Percentiles rank a stretch among this genome's conserved stretches.
Evolutionary conservation across 139 green algal species (phyloP).

Genomic region (Protoeuglena noctilucae): DNA sequence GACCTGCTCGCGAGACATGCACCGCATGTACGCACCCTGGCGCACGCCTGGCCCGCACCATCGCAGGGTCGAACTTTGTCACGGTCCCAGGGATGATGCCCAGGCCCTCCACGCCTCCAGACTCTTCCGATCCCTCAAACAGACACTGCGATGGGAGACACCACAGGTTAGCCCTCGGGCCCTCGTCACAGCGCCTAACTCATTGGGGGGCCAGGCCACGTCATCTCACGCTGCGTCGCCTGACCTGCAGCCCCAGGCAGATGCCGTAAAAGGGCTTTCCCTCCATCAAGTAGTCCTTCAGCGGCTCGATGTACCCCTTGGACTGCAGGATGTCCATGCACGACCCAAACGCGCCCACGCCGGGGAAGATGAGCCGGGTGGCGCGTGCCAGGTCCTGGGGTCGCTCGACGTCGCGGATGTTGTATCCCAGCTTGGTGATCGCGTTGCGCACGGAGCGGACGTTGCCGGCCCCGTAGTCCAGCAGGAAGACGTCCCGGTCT

Average conservation of each 20-base stretch:
- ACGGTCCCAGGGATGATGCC: slow-evolving; percentile 74
- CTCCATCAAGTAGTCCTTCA: slow-evolving; percentile 71
- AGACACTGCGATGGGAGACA: slow-evolving; percentile 32
- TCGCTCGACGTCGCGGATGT: slow-evolving; percentile 63
- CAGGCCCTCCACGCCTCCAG: slow-evolving; percentile 76
- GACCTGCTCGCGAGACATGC: too few species aligned
- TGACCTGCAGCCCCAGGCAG: slow-evolving; percentile 84
- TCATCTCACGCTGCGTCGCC: too few species aligned
- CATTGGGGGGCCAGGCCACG: too few species aligned
- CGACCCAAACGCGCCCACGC: slow-evolving; percentile 81
- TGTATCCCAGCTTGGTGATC: slow-evolving; percentile 76
- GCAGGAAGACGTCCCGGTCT: slow-evolving; percentile 51
- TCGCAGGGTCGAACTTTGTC: slow-evolving; percentile 42
- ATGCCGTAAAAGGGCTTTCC: slow-evolving; percentile 87
- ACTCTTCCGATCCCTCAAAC: slow-evolving; percentile 93
- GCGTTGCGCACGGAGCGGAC: slow-evolving; percentile 91
- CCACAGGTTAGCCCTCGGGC: too few species aligned
- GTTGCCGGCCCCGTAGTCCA: slow-evolving; percentile 98
- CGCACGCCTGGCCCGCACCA: too few species aligned
- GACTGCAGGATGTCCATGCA: slow-evolving; percentile 62
- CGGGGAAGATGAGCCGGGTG: slow-evolving; percentile 75
- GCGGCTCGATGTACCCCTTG: slow-evolving; percentile 42
- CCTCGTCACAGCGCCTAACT: too few species aligned
- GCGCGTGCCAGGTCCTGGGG: slow-evolving; percentile 23
- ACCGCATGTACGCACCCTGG: too few species aligned